A percentile compares a stretch with the other conserved stretches of the same genome.
Evolutionary conservation across 257 asterid species (phyloP).

Genomic region (Ilex aquifolium): DNA sequence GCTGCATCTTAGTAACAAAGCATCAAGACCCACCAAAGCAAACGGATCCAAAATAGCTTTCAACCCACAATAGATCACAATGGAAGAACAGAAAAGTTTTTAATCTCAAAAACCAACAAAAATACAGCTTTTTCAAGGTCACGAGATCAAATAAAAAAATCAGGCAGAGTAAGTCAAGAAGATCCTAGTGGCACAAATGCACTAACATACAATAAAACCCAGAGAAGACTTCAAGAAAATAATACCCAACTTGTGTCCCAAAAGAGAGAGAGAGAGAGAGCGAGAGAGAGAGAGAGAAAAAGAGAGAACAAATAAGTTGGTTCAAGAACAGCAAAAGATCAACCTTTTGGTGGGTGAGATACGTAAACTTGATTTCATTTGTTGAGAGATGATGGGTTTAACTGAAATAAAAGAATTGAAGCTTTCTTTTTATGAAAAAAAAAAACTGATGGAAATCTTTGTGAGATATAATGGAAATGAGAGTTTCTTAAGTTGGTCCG

Average conservation of each 20-base stretch:
- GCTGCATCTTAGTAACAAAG: slow-evolving; percentile 57
- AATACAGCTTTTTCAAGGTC: slow-evolving; percentile 1
- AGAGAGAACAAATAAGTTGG: no score
- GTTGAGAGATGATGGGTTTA: slow-evolving; percentile 12
- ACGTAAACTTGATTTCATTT: slow-evolving; percentile 12
- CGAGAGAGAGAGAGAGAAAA: no score
- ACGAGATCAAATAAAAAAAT: slow-evolving; percentile 26
- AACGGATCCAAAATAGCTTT: slow-evolving; percentile 14
- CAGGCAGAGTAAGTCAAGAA: slow-evolving; percentile 15
- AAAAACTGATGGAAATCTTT: not conserved
- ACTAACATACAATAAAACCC: slow-evolving; percentile 24
- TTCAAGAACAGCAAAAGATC: no score
- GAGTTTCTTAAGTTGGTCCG: not conserved
- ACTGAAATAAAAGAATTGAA: not conserved
- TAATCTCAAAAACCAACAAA: slow-evolving; percentile 11
- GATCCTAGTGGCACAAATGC: not conserved
- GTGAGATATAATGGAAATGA: not conserved
- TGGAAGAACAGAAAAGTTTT: slow-evolving; percentile 10
- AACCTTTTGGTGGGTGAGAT: slow-evolving; percentile 8
- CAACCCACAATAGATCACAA: slow-evolving; percentile 30
- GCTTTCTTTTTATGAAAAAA: not conserved
- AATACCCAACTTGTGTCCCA: slow-evolving; percentile 4
- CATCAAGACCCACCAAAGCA: slow-evolving; percentile 28
- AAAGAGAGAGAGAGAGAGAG: slow-evolving; percentile 9
- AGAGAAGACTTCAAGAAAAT: slow-evolving; percentile 24